Conservation (phyloP, 345 rosid genomes). For the Eucalyptus polybractea region DNA sequence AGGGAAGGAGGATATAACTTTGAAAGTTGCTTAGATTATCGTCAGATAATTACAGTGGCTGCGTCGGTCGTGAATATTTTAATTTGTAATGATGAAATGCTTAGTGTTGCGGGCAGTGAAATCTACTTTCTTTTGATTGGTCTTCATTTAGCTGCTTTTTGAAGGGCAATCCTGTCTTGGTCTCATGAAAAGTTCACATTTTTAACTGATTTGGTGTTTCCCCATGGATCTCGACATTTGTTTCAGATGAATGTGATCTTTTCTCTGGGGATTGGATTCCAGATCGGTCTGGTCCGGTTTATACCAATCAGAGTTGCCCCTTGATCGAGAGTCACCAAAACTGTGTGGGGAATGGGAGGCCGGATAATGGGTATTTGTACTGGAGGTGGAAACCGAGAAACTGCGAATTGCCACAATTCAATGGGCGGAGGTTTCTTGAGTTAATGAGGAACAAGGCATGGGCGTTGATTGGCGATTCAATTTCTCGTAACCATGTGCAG, state of each 20-base stretch:
- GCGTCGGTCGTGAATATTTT: background rate
- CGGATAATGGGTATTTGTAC: slow-evolving; percentile 63
- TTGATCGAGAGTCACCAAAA: slow-evolving; percentile 80
- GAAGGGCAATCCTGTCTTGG: background rate
- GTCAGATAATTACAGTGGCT: background rate
- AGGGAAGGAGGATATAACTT: background rate
- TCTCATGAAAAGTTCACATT: background rate
- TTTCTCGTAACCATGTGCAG: slow-evolving; percentile 87
- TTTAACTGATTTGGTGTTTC: background rate
- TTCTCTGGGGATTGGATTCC: slow-evolving; percentile 81
- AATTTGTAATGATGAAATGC: background rate
- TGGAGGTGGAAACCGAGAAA: slow-evolving; percentile 87
- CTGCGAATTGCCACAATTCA: slow-evolving; percentile 63
- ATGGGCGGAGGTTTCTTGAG: slow-evolving; percentile 48
- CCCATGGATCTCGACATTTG: background rate
- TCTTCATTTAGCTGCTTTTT: background rate
- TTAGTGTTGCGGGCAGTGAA: background rate
- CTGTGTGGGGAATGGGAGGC: slow-evolving; percentile 85
- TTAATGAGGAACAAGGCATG: slow-evolving; percentile 71
- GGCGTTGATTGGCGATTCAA: slow-evolving; percentile 90
- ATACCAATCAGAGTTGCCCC: slow-evolving; percentile 58
- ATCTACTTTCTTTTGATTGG: background rate
- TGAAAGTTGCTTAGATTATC: background rate
- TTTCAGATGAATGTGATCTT: slow-evolving; percentile 54
- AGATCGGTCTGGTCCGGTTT: slow-evolving; percentile 57